These are phyloP conservation scores for Carex pumila DNA, from an alignment of 176 grass and related monocot species.

Conservation along the genomic window DNA sequence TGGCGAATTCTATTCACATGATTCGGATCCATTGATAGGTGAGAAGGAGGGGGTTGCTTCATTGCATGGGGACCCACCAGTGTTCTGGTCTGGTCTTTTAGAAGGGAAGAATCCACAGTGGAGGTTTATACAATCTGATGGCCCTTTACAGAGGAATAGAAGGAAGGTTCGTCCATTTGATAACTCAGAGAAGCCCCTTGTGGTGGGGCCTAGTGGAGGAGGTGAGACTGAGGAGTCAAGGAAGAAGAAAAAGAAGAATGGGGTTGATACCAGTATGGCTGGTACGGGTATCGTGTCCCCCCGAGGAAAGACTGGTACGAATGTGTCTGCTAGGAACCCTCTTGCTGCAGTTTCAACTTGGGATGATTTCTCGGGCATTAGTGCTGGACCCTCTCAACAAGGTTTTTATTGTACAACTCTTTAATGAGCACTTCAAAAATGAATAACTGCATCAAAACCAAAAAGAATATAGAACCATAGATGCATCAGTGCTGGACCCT, in stretches of 20 bases:
- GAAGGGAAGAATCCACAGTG: slow-evolving; percentile 52
- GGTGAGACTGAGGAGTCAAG: slow-evolving; percentile 45
- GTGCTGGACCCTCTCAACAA: neutral
- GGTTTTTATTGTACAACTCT: neutral
- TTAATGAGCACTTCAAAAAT: neutral
- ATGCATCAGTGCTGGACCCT: neutral
- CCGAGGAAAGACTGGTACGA: neutral
- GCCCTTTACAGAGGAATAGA: slow-evolving; percentile 50
- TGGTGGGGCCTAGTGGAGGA: slow-evolving; percentile 20
- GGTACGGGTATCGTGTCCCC: neutral
- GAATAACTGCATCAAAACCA: neutral
- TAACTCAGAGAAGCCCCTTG: slow-evolving; percentile 22
- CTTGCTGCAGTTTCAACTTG: neutral
- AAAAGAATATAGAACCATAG: neutral
- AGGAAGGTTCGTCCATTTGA: slow-evolving; percentile 59
- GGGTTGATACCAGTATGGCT: slow-evolving; percentile 5
- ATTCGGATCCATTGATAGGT: slow-evolving; percentile 42
- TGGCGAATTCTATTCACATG: slow-evolving; percentile 60
- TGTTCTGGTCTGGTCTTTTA: slow-evolving; percentile 77
- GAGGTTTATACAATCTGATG: slow-evolving; percentile 53
- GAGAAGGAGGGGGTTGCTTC: slow-evolving; percentile 57
- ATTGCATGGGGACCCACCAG: slow-evolving; percentile 55
- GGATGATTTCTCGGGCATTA: neutral
- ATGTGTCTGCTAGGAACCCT: neutral
- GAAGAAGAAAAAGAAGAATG: slow-evolving; percentile 53